Percentiles rank a stretch among this genome's conserved stretches.
Evolutionary conservation across 331 rosid genomes (phyloP).

Genomic region (Rosa hybrid): DNA sequence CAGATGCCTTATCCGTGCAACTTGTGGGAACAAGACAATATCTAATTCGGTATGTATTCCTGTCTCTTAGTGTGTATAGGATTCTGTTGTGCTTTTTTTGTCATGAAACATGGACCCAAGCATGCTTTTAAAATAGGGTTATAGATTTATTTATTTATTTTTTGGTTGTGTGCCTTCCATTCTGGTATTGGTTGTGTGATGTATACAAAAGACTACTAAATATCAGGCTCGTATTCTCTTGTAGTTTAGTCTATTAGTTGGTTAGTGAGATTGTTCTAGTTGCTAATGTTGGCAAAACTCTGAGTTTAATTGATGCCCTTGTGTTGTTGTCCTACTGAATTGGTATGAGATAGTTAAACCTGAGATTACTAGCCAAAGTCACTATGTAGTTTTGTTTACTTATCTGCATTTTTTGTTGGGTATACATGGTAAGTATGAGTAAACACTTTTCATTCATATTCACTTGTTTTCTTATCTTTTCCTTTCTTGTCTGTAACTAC

Average conservation of each 20-base stretch:
- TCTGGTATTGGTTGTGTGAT: neutral
- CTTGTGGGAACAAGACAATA: conserved; percentile 84
- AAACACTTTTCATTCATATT: neutral
- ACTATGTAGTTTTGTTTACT: too few relatives aligned
- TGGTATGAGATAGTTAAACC: neutral
- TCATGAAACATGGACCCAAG: neutral
- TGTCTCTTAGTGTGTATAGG: neutral
- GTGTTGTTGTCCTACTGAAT: neutral
- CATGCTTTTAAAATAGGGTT: neutral
- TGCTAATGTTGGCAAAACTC: neutral
- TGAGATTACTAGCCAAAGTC: neutral
- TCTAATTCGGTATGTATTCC: conserved; percentile 69
- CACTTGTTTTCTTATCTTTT: too few relatives aligned
- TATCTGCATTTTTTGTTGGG: conserved; percentile 60
- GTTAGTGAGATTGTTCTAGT: neutral
- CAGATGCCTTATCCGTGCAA: conserved; percentile 92
- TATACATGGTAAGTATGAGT: conserved; percentile 49
- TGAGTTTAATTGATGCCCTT: neutral
- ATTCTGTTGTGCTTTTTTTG: neutral
- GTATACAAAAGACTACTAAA: neutral
- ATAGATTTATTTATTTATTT: neutral
- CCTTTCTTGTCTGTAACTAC: neutral
- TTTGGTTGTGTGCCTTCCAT: neutral
- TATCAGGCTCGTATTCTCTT: neutral
- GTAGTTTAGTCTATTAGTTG: neutral